Conservation (phyloP, 306 rosid genomes). For the Argentina anserina region DNA sequence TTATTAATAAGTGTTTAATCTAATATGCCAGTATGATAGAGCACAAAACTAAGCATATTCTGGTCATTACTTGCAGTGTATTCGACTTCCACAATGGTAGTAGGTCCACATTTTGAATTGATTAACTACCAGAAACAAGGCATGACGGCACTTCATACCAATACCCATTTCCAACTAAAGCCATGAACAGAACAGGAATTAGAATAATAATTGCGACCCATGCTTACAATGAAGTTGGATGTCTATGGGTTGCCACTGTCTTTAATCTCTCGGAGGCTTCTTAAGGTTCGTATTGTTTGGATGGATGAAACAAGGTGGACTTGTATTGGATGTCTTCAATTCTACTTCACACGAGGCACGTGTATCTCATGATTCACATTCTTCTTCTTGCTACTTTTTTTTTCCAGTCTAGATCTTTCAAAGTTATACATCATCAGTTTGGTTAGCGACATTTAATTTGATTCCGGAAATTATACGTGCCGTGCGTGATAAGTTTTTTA, state of each 20-base stretch:
- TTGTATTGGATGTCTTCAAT: not conserved
- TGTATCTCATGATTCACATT: not conserved
- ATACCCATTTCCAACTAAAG: not conserved
- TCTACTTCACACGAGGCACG: too few species aligned
- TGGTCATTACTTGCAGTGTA: not conserved
- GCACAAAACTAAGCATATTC: constrained; percentile 2
- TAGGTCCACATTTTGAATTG: not conserved
- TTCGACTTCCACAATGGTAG: not conserved
- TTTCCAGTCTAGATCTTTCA: too few species aligned
- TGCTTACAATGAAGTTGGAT: not conserved
- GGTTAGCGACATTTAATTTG: too few species aligned
- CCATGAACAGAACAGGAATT: not conserved
- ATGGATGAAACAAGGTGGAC: not conserved
- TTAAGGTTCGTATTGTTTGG: not conserved
- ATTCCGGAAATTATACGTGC: too few species aligned
- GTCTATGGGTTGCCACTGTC: not conserved
- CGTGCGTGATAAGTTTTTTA: too few species aligned
- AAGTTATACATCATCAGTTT: too few species aligned
- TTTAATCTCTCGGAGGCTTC: not conserved
- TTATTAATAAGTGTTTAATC: not conserved
- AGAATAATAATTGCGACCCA: not conserved
- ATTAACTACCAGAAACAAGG: not conserved
- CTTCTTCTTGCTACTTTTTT: not conserved
- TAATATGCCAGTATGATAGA: not conserved
- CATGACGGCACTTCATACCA: not conserved